Conservation (phyloP, 2,329 filamentous ascomycete genomes). For the Proliferodiscus dingleyae region DNA sequence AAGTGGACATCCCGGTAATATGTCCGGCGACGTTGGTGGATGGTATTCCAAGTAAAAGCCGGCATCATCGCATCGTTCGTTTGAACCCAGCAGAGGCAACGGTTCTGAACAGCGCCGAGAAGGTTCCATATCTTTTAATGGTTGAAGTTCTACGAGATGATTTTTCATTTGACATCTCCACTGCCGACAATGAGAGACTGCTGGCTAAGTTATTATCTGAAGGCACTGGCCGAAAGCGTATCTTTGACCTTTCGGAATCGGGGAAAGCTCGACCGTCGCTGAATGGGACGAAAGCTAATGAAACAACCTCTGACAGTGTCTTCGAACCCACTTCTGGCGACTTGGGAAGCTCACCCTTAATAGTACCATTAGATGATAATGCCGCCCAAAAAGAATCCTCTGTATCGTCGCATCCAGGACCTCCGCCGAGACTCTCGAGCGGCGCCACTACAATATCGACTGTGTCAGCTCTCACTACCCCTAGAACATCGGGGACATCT, state of each 20-base stretch:
- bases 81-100: slow-evolving; percentile 81
- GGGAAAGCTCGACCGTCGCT: slow-evolving; percentile 38
- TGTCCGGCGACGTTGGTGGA: slow-evolving; percentile 70
- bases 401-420: slow-evolving; percentile 32
- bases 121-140: slow-evolving; percentile 81
- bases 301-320: slow-evolving; percentile 57
- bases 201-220: slow-evolving; percentile 53
- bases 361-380: slow-evolving; percentile 53
- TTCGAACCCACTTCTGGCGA: slow-evolving; percentile 80
- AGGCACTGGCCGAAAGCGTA: slow-evolving; percentile 48
- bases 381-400: slow-evolving; percentile 34
- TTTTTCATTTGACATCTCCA: slow-evolving; percentile 75
- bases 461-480: slow-evolving; percentile 56
- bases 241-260: slow-evolving; percentile 67
- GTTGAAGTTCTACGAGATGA: slow-evolving; percentile 77
- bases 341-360: slow-evolving; percentile 66
- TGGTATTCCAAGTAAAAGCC: slow-evolving; percentile 68
- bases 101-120: slow-evolving; percentile 80
- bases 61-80: slow-evolving; percentile 77
- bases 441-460: slow-evolving; percentile 57
- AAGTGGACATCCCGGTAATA: slow-evolving; percentile 78
- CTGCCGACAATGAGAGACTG: slow-evolving; percentile 65
- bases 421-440: slow-evolving; percentile 53
- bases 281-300: slow-evolving; percentile 37
- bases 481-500: slow-evolving; percentile 64